Base-by-base conservation (phyloP, 495 filamentous ascomycete genomes). In the Durotheca rogersii region DNA sequence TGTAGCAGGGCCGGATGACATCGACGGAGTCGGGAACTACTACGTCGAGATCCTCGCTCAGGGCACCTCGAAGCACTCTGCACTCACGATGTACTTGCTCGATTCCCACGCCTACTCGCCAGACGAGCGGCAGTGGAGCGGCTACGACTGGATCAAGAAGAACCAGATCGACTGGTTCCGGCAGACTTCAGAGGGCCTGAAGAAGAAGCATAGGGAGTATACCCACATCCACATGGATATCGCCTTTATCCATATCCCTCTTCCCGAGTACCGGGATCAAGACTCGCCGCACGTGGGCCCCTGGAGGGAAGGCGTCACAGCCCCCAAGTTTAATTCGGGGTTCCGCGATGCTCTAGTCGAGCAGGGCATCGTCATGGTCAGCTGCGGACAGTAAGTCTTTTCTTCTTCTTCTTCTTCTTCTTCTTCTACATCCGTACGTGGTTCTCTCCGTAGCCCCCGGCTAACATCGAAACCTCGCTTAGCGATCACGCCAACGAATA, bases 401-500 rank as follows among this genome's bases (percentile, higher is more conserved):
- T n/a, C n/a, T n/a, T n/a, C n/a, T n/a, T n/a, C n/a, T n/a, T n/a
- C n/a, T n/a, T n/a, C n/a, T n/a, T n/a, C n/a, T n/a, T n/a, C n/a
- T n/a, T n/a, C n/a, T n/a, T n/a, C n/a, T n/a, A n/a, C n/a, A n/a
- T n/a, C n/a, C n/a, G n/a, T n/a, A n/a, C n/a, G n/a, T n/a, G n/a
- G n/a, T n/a, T n/a, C n/a, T n/a, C n/a, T n/a, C n/a, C n/a, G n/a
- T n/a, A n/a, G n/a, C n/a, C n/a, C 12, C 6, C 18, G 10, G 18
- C 31, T 54, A 44, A 60, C 58, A 46, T 54, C 33, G 6, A 16
- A 15, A 17, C n/a, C n/a, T n/a, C n/a, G 35, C 41, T 1, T 27
- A 88, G 84, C 67, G 93, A 98, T 60, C 93, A 98, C 66, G 93
- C 84, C 20, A 98, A 98, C 62, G 93, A 97, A 54, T 96, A 95